Evolutionary conservation across 495 filamentous ascomycete species (phyloP).

Genomic region (Penicillium robsamsonii): DNA sequence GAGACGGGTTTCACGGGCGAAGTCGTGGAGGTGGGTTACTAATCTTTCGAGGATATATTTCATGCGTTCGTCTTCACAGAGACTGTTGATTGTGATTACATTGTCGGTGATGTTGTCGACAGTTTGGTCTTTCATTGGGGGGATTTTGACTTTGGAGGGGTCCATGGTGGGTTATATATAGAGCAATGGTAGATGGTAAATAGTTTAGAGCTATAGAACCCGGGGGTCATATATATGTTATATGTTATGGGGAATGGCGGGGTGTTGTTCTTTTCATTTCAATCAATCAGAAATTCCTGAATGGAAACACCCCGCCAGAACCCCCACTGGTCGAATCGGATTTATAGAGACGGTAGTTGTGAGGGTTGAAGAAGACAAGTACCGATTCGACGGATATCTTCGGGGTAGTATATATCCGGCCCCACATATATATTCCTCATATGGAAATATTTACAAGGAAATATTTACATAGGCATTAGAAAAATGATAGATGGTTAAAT

Average conservation of each 20-base stretch:
- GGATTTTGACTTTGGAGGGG: constrained; percentile 50
- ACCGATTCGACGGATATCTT: neutral
- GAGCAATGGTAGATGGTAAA: neutral
- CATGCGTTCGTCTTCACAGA: constrained; percentile 61
- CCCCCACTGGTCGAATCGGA: no score
- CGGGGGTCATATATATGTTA: constrained; percentile 4
- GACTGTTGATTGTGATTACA: constrained; percentile 70
- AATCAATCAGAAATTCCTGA: neutral
- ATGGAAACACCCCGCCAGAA: neutral
- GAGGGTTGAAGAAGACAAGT: no score
- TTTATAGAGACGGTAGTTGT: no score
- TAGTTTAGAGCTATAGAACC: neutral
- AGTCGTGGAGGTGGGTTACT: constrained; percentile 79
- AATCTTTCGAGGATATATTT: constrained; percentile 71
- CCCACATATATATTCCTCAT: no score
- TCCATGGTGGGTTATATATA: constrained; percentile 44
- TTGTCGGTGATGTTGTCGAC: constrained; percentile 84
- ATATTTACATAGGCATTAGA: no score
- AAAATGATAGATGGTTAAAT: no score
- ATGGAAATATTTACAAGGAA: no score
- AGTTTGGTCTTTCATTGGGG: constrained; percentile 69
- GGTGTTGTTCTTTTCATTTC: neutral
- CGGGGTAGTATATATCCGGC: neutral
- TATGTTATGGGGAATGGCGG: constrained; percentile 8
- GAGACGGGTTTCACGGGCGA: constrained; percentile 75